phyloP scores from a whole-genome alignment of 345 rosid genomes.

The Combretum micranthum region DNA sequence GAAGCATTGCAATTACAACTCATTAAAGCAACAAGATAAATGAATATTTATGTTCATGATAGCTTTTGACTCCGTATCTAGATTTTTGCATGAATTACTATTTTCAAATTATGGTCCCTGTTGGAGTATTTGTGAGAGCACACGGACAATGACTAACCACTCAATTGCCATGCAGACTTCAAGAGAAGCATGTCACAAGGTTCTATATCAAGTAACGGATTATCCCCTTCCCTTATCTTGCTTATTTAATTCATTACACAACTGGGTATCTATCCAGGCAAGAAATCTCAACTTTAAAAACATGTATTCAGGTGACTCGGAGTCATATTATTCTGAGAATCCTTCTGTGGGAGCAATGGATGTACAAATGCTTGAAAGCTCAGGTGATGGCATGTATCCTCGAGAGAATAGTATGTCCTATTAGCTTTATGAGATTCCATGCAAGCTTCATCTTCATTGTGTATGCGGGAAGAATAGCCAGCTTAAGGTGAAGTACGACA shows the following conservation, averaged over 20 bases:
- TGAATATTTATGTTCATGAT: too few species aligned
- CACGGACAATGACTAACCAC: slow-evolving; percentile 1
- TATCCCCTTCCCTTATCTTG: neutral
- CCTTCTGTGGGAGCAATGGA: slow-evolving; percentile 36
- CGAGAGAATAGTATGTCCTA: slow-evolving; percentile 14
- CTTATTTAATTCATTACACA: neutral
- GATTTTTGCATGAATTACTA: too few species aligned
- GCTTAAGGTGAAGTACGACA: too few species aligned
- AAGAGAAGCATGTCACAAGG: slow-evolving; percentile 25
- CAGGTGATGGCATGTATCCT: slow-evolving; percentile 74
- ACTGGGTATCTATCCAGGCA: too few species aligned
- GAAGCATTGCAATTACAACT: too few species aligned
- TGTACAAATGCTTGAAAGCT: slow-evolving; percentile 45
- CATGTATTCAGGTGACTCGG: slow-evolving; percentile 8
- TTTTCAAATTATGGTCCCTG: neutral
- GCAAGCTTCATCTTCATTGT: too few species aligned
- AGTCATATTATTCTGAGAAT: neutral
- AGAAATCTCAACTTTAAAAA: neutral
- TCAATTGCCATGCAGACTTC: slow-evolving; percentile 21
- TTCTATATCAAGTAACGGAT: slow-evolving; percentile 27
- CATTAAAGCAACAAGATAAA: too few species aligned
- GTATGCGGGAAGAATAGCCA: too few species aligned
- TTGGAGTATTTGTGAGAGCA: slow-evolving; percentile 10
- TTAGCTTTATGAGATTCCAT: too few species aligned
- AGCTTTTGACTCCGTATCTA: too few species aligned